These are phyloP conservation scores for Cryptosporidium ryanae DNA, from an alignment of 169 alveolate genomes.

Conservation along the genomic window DNA sequence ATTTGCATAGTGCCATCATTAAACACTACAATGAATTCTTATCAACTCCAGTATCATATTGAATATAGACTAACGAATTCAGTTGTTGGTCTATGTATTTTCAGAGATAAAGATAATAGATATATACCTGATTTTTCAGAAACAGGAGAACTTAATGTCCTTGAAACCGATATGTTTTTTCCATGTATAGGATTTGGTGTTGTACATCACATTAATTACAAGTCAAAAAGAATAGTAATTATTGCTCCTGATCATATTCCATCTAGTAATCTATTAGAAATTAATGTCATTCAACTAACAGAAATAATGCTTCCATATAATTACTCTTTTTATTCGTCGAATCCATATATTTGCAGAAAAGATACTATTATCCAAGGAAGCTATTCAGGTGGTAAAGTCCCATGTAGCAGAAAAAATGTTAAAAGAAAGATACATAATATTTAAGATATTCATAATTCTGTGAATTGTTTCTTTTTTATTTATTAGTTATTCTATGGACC, in stretches of 20 bases:
- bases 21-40: conserved; percentile 12
- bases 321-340: conserved; percentile 4
- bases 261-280: conserved; percentile 22
- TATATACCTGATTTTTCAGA: conserved; percentile 51
- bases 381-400: conserved; percentile 64
- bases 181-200: conserved; percentile 73
- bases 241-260: conserved; percentile 38
- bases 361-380: conserved; percentile 28
- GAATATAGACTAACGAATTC: conserved; percentile 56
- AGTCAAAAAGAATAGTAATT: conserved; percentile 14
- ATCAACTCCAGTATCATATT: conserved; percentile 3
- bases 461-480: not conserved
- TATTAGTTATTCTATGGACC: not conserved
- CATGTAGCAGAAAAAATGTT: conserved; percentile 44
- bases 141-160: conserved; percentile 2
- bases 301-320: conserved; percentile 65
- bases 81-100: conserved; percentile 61
- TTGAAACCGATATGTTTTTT: conserved; percentile 19
- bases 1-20: conserved; percentile 31
- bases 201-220: conserved; percentile 48
- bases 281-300: conserved; percentile 53
- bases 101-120: conserved; percentile 12
- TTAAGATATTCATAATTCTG: not conserved
- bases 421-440: conserved; percentile 62
- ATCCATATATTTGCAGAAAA: conserved; percentile 31